Evolutionary conservation across 345 rosid genomes (phyloP).

Genomic region (Rhodamnia argentea): DNA sequence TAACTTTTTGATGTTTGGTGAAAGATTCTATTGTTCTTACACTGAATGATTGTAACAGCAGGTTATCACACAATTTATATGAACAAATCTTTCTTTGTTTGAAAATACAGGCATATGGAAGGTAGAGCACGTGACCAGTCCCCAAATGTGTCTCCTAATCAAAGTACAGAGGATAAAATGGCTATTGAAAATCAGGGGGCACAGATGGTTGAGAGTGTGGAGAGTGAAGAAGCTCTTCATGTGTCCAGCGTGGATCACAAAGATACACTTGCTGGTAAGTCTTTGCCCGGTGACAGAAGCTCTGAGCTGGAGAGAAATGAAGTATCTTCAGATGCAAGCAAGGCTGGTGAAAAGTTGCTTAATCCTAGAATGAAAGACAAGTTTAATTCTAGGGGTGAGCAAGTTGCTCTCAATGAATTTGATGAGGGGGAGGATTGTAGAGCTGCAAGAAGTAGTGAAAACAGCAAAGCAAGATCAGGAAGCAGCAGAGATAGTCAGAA

Average conservation of each 20-base stretch:
- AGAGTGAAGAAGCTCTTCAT: constrained; percentile 36
- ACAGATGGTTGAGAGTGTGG: constrained; percentile 53
- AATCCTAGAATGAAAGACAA: constrained; percentile 23
- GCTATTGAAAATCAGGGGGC: constrained; percentile 30
- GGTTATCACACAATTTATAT: background rate
- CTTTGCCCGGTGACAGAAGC: constrained; percentile 27
- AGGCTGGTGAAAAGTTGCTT: constrained; percentile 10
- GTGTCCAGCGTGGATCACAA: constrained; percentile 48
- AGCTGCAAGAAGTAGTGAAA: constrained; percentile 87
- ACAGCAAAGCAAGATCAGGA: constrained; percentile 82
- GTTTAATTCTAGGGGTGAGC: constrained; percentile 29
- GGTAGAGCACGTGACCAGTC: constrained; percentile 31
- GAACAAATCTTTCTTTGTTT: background rate
- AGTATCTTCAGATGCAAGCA: constrained; percentile 6
- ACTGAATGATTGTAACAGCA: background rate
- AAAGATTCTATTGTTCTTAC: background rate
- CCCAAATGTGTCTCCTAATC: constrained; percentile 31
- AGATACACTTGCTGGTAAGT: constrained; percentile 32
- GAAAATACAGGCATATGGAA: constrained; percentile 13
- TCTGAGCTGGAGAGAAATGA: constrained; percentile 42
- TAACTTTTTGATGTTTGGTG: background rate
- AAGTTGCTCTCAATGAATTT: constrained; percentile 28
- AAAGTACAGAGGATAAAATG: constrained; percentile 28
- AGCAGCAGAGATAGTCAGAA: constrained; percentile 73
- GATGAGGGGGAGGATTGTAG: constrained; percentile 65